Evolutionary conservation across 495 filamentous ascomycete genomes (phyloP).

Genomic region (Acidiella bohemica): DNA sequence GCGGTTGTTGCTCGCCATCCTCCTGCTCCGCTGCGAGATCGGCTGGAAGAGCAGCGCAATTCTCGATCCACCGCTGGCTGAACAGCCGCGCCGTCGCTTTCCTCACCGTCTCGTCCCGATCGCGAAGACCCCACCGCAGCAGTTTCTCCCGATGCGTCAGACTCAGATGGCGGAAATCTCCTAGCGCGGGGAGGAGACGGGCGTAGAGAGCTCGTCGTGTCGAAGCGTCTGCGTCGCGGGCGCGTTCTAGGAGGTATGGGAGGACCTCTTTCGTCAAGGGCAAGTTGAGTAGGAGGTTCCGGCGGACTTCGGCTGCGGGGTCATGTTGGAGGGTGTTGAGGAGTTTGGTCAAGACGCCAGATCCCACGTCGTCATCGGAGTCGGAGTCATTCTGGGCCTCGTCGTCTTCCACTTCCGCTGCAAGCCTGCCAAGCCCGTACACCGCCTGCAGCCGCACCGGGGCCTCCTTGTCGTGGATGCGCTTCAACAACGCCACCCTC

Average conservation of each 20-base stretch:
- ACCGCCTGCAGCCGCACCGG: conserved; percentile 91
- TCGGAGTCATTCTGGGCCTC: conserved; percentile 44
- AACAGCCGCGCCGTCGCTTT: conserved; percentile 85
- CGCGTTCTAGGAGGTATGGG: conserved; percentile 83
- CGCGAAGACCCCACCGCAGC: conserved; percentile 85
- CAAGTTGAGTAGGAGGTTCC: conserved; percentile 76
- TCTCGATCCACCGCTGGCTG: conserved; percentile 89
- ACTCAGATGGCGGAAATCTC: conserved; percentile 90
- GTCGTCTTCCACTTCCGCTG: conserved; percentile 54
- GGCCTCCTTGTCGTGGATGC: conserved; percentile 84
- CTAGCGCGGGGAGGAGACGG: conserved; percentile 71
- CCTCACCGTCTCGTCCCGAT: conserved; percentile 87
- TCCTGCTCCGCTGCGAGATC: conserved; percentile 28
- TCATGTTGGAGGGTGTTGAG: conserved; percentile 89
- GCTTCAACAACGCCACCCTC: conserved; percentile 59
- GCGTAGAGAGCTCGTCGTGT: conserved; percentile 81
- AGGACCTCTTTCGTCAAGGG: conserved; percentile 67
- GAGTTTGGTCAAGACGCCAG: conserved; percentile 63
- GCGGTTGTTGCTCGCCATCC: conserved; percentile 28
- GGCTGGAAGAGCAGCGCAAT: conserved; percentile 51
- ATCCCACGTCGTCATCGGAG: conserved; percentile 40
- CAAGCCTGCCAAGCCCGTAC: conserved; percentile 69
- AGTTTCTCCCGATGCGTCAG: conserved; percentile 94
- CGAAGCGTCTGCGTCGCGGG: conserved; percentile 70
- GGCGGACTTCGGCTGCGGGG: conserved; percentile 80